Evolutionary conservation across 805 yeast genomes (phyloP).

Genomic region (Wickerhamomyces chambardii): DNA sequence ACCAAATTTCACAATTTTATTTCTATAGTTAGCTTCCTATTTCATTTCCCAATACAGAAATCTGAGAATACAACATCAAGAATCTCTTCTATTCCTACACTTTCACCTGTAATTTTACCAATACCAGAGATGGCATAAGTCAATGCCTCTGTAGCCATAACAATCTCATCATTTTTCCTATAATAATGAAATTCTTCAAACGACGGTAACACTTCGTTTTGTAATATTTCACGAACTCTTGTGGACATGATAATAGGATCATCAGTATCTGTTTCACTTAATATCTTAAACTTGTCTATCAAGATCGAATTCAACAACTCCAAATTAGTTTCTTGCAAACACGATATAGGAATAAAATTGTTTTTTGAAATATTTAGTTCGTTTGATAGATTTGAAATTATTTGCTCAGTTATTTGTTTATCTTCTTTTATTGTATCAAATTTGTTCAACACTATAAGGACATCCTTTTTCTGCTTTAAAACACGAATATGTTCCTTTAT

Average conservation of each 20-base stretch:
- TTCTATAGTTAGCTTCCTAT: no score
- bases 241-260: constrained; percentile 70
- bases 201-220: constrained; percentile 70
- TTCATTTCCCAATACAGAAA: constrained; percentile 87
- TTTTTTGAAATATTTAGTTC: constrained; percentile 13
- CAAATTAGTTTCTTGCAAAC: constrained; percentile 50
- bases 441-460: constrained; percentile 50
- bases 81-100: constrained; percentile 84
- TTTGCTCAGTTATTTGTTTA: constrained; percentile 7
- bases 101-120: constrained; percentile 86
- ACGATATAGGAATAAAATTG: constrained; percentile 42
- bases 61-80: constrained; percentile 85
- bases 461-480: constrained; percentile 17
- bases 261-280: constrained; percentile 39
- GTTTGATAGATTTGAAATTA: constrained; percentile 14
- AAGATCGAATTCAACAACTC: constrained; percentile 32
- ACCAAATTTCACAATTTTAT: no score
- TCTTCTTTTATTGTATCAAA: constrained; percentile 36
- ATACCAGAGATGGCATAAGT: constrained; percentile 74
- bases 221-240: constrained; percentile 66
- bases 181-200: constrained; percentile 51
- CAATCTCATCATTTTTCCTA: constrained; percentile 55
- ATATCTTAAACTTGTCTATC: constrained; percentile 32
- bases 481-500: constrained; percentile 28
- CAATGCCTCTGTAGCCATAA: constrained; percentile 72